A percentile compares a stretch with the other conserved stretches of the same genome.
These are phyloP conservation scores for Elymus sibiricus DNA, from an alignment of 176 grass and related monocot species.

Conservation along the genomic window DNA sequence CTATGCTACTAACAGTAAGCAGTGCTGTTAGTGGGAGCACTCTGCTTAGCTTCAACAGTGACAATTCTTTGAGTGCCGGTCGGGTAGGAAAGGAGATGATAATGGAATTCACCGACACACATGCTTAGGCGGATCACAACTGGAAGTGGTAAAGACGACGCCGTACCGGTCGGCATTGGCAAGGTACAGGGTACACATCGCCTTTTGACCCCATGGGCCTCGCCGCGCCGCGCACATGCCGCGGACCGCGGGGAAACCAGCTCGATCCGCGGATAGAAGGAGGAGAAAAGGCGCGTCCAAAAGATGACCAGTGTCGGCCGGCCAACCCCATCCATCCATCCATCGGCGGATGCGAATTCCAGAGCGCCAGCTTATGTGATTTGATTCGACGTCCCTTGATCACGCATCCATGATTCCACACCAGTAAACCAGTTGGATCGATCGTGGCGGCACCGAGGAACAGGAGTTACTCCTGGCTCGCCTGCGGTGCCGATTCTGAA, in stretches of 20 bases:
- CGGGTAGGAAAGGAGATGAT: not conserved
- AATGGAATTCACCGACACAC: slow-evolving; percentile 20
- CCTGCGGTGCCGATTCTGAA: not conserved
- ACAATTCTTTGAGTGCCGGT: not conserved
- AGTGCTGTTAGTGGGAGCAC: not conserved
- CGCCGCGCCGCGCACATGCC: slow-evolving; percentile 38
- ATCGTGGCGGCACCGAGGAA: too few species aligned
- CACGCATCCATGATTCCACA: not conserved
- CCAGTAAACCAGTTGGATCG: too few species aligned
- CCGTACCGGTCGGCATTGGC: slow-evolving; percentile 25
- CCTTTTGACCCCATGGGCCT: slow-evolving; percentile 36
- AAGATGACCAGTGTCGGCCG: slow-evolving; percentile 23
- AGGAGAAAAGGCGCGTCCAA: slow-evolving; percentile 6
- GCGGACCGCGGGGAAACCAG: slow-evolving; percentile 42
- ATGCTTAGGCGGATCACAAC: not conserved
- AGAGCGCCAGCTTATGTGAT: not conserved
- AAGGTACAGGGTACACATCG: not conserved
- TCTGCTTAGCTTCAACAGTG: not conserved
- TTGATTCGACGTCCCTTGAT: not conserved
- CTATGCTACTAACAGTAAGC: not conserved
- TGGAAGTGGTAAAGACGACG: slow-evolving; percentile 1
- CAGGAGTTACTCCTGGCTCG: too few species aligned
- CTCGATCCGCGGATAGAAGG: slow-evolving; percentile 31
- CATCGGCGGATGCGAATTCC: not conserved
- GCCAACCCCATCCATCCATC: not conserved